Percentiles rank a stretch among this genome's conserved stretches.
Evolutionary conservation across 2,329 filamentous ascomycete genomes (phyloP).

Genomic region (Ilyonectria robusta): DNA sequence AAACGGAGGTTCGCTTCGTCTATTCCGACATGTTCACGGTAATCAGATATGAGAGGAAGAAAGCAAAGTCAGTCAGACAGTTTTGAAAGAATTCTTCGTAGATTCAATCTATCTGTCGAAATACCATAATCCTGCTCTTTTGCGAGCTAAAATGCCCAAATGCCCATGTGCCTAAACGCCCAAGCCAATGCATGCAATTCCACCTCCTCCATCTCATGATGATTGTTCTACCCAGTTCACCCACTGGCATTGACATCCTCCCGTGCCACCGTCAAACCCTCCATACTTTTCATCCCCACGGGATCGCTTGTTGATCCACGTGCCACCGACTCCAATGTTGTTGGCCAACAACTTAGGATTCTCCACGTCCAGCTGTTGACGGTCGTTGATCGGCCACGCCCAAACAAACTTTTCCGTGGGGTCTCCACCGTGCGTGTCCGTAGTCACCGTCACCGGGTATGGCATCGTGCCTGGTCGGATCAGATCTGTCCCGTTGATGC

Average conservation of each 20-base stretch:
- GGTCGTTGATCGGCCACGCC: conserved; percentile 64
- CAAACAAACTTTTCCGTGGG: conserved; percentile 67
- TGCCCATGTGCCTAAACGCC: conserved; percentile 8
- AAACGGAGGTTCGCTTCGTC: background rate
- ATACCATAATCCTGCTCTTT: conserved; percentile 26
- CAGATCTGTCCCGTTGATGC: conserved; percentile 49
- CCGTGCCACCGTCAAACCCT: conserved; percentile 74
- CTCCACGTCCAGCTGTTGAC: conserved; percentile 60
- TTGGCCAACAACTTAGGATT: conserved; percentile 64
- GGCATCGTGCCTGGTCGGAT: conserved; percentile 72
- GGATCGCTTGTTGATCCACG: conserved; percentile 66
- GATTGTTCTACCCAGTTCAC: conserved; percentile 62
- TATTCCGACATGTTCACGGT: background rate
- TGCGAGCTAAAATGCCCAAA: conserved; percentile 14
- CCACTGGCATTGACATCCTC: conserved; percentile 75
- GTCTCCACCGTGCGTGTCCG: conserved; percentile 75
- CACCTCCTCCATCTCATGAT: background rate
- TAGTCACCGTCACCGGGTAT: conserved; percentile 72
- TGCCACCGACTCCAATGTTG: conserved; percentile 65
- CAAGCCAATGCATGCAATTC: conserved; percentile 8
- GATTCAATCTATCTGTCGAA: conserved; percentile 11
- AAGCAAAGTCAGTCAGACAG: background rate
- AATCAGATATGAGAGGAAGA: background rate
- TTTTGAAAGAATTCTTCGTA: background rate
- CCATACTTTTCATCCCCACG: conserved; percentile 64